Evolutionary conservation across 345 rosid species (phyloP).

Genomic region (Aquilaria sinensis): DNA sequence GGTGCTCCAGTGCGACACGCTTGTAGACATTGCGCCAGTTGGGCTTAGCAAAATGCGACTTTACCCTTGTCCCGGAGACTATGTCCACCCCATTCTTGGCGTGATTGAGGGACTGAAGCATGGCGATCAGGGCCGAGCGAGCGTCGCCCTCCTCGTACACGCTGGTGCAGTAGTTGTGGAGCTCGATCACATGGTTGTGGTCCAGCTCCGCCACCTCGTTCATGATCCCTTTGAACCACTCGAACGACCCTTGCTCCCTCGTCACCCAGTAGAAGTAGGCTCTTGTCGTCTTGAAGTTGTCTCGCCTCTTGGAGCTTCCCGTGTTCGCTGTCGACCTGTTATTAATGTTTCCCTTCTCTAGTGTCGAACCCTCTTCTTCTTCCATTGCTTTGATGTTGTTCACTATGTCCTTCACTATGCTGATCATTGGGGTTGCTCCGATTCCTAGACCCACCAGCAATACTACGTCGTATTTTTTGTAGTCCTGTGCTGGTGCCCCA

Average conservation of each 20-base stretch:
- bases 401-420: slow-evolving; percentile 76
- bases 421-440: slow-evolving; percentile 90
- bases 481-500: slow-evolving; percentile 91
- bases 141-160: slow-evolving; percentile 88
- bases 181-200: slow-evolving; percentile 52
- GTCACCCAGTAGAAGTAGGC: slow-evolving; percentile 90
- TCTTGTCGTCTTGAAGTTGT: slow-evolving; percentile 56
- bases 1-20: slow-evolving; percentile 52
- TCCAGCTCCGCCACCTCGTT: slow-evolving; percentile 71
- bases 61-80: slow-evolving; percentile 75
- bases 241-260: slow-evolving; percentile 78
- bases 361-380: slow-evolving; percentile 28
- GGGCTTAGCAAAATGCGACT: slow-evolving; percentile 78
- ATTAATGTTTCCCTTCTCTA: slow-evolving; percentile 34
- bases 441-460: slow-evolving; percentile 75
- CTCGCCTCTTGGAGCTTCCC: slow-evolving; percentile 30
- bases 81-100: slow-evolving; percentile 72
- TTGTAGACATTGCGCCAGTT: slow-evolving; percentile 72
- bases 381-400: slow-evolving; percentile 47
- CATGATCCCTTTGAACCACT: slow-evolving; percentile 85
- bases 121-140: slow-evolving; percentile 67
- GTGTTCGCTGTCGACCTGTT: slow-evolving; percentile 21
- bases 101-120: slow-evolving; percentile 74
- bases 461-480: slow-evolving; percentile 68
- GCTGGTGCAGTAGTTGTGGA: slow-evolving; percentile 77